Conservation (phyloP, 2,329 filamentous ascomycete genomes). For the Tetracladium maxilliforme region DNA sequence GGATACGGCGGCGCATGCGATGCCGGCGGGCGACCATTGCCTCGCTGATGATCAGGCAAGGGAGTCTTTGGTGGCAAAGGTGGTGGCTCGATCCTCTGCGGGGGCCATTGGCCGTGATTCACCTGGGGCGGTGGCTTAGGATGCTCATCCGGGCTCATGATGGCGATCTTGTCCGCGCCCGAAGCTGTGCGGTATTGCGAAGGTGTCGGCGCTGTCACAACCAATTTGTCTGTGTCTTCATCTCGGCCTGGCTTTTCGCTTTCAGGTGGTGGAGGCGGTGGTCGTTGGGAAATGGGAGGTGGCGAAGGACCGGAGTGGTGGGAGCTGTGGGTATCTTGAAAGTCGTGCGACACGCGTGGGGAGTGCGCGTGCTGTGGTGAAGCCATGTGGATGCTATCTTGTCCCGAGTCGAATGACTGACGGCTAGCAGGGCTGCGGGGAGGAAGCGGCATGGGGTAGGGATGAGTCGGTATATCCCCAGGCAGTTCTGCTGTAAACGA, state of each 20-base stretch:
- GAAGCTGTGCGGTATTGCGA: conserved; percentile 40
- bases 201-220: conserved; percentile 41
- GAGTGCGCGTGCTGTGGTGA: conserved; percentile 18
- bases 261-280: conserved; percentile 12
- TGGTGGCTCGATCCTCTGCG: conserved; percentile 42
- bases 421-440: too few relatives aligned
- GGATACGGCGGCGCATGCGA: conserved; percentile 56
- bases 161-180: conserved; percentile 54
- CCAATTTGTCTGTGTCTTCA: too few relatives aligned
- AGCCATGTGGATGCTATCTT: conserved; percentile 30
- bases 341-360: conserved; percentile 5
- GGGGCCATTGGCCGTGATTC: conserved; percentile 2
- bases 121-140: conserved; percentile 20
- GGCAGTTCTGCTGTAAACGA: conserved; percentile 43
- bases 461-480: conserved; percentile 35
- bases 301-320: conserved; percentile 10
- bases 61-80: conserved; percentile 68
- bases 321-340: conserved; percentile 19
- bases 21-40: conserved; percentile 1
- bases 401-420: conserved; percentile 32
- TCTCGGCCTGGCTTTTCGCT: too few relatives aligned
- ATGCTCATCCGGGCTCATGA: conserved; percentile 43
- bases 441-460: too few relatives aligned
- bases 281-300: conserved; percentile 10
- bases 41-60: conserved; percentile 34